These are phyloP conservation scores for Vicia sativa DNA, from an alignment of 306 rosid species.

Conservation along the genomic window DNA sequence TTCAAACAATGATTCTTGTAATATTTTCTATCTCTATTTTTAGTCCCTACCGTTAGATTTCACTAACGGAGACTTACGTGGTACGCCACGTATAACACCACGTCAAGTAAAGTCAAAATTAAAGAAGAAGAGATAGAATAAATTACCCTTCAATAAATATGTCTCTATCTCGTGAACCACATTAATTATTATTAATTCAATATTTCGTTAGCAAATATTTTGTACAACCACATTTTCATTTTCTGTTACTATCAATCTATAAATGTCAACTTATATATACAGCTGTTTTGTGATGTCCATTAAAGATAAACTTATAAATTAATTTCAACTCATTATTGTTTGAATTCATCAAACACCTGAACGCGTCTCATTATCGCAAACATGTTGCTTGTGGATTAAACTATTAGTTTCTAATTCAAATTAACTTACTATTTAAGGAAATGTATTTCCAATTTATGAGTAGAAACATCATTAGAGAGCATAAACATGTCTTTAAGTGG, in stretches of 20 bases:
- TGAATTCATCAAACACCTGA: neutral
- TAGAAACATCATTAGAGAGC: neutral
- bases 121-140: too few species aligned
- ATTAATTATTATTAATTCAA: neutral
- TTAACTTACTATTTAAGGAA: neutral
- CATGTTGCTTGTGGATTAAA: neutral
- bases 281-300: neutral
- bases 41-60: too few species aligned
- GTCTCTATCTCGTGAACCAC: neutral
- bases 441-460: neutral
- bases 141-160: too few species aligned
- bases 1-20: too few species aligned
- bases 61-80: too few species aligned
- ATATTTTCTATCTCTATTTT: too few species aligned
- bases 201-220: neutral
- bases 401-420: neutral
- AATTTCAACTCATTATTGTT: neutral
- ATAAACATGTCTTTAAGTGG: slow-evolving; percentile 37
- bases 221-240: neutral
- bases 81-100: too few species aligned
- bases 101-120: too few species aligned
- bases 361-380: neutral
- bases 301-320: neutral
- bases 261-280: neutral
- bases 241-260: neutral